Conservation (phyloP, 345 rosid species). For the Tarenaya hassleriana region DNA sequence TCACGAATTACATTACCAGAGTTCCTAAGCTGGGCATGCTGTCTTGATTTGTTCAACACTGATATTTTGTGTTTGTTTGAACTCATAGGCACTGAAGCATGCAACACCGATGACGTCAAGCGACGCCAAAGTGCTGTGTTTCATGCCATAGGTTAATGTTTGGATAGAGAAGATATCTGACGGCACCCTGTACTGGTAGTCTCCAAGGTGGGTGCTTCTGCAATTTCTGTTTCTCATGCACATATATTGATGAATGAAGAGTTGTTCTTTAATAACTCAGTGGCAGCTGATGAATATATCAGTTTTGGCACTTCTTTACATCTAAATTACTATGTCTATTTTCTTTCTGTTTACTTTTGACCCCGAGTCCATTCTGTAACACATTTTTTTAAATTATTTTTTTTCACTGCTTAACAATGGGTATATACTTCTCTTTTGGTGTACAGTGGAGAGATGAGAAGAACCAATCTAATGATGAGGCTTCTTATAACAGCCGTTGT, state of each 20-base stretch:
- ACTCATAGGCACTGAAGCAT: background rate
- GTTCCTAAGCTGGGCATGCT: slow-evolving; percentile 2
- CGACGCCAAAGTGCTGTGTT: slow-evolving; percentile 3
- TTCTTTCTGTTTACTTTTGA: background rate
- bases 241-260: too few relatives aligned
- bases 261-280: background rate
- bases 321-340: background rate
- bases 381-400: background rate
- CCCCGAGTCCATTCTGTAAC: slow-evolving; percentile 4
- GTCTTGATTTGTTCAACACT: background rate
- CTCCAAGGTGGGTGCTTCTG: background rate
- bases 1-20: too few relatives aligned
- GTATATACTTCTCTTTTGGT: slow-evolving; percentile 9
- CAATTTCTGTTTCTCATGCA: background rate
- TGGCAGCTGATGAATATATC: background rate
- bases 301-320: background rate
- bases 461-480: slow-evolving; percentile 65
- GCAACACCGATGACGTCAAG: slow-evolving; percentile 1
- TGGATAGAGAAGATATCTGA: slow-evolving; percentile 8
- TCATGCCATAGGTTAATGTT: background rate
- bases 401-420: background rate
- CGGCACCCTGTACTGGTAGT: slow-evolving; percentile 3
- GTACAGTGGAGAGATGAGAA: slow-evolving; percentile 47
- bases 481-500: slow-evolving; percentile 58
- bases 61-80: background rate